Evolutionary conservation across 1,284 basidiomycete genomes (phyloP), one percentile per base, ranked within the genome.

Genomic region (Boletus semigastroideus): DNA sequence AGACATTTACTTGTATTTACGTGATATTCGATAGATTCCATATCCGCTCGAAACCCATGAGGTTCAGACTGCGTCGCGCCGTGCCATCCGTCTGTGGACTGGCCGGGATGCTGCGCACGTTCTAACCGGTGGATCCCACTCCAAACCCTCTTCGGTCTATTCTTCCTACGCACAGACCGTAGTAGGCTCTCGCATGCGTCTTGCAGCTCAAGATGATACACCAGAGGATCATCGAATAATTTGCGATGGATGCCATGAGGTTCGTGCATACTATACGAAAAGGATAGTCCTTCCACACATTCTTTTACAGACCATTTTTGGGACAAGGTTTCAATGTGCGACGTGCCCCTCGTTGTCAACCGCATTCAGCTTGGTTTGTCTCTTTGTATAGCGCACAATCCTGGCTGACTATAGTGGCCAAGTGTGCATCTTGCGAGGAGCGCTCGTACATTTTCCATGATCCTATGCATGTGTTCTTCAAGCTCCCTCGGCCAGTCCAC

Each of bases 391-490:
- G 25, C 27, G 5, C 19, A 30, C 43, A 37, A 44, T n/a, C 42
- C 27, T 56, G 27, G 50, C 56, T 58, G 45, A 52, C 19, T 12
- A 14, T n/a, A 5, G n/a, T 14, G 22, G 39, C 49, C 31, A 51
- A 94, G 90, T 95, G 93, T 66, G 74, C 79, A 20, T 75, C 76
- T 22, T 96, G 93, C 66, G 93, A 96, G 70, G 69, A 75, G 39
- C 77, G 77, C 36, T 94, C 91, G 1, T 91, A 93, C 62, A 71
- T 78, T 10, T 61, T 91, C 20, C 92, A 96, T 63, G 84, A 94
- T 65, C 82, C 91, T 0, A 80, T 79, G 68, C 92, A 96, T 60
- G 75, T 90, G 28, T 96, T 95, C 74, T 84, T 94, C 77, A 93
- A 91, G 64, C 75, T 95, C 34, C 84, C 85, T 40, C 79, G 90